Conservation (phyloP, 2,329 filamentous ascomycete species). For the Hysterium pulicare region DNA sequence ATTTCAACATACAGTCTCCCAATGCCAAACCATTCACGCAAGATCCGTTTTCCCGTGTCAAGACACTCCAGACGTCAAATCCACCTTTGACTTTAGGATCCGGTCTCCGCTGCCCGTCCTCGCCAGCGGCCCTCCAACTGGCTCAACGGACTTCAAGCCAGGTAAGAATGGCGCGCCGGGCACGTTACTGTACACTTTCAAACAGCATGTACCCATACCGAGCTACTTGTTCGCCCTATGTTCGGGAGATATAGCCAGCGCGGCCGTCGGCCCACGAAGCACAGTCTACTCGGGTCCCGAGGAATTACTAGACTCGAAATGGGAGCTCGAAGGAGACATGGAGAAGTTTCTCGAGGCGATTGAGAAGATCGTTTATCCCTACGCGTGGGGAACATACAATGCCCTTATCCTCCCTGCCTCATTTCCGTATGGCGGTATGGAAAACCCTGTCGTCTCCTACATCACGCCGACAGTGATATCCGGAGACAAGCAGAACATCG, state of each 20-base stretch:
- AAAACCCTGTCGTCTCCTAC: slow-evolving; percentile 93
- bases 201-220: slow-evolving; percentile 89
- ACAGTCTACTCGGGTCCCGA: slow-evolving; percentile 85
- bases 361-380: slow-evolving; percentile 74
- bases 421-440: slow-evolving; percentile 63
- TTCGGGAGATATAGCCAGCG: slow-evolving; percentile 75
- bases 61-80: slow-evolving; percentile 96
- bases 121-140: slow-evolving; percentile 72
- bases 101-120: slow-evolving; percentile 85
- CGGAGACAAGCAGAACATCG: slow-evolving; percentile 77
- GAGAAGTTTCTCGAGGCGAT: slow-evolving; percentile 88
- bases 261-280: slow-evolving; percentile 82
- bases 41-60: slow-evolving; percentile 94
- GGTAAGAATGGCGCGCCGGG: slow-evolving; percentile 52
- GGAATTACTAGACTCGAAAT: slow-evolving; percentile 77
- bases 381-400: slow-evolving; percentile 94
- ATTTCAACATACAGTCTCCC: slow-evolving; percentile 58
- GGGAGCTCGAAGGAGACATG: slow-evolving; percentile 87
- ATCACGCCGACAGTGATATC: slow-evolving; percentile 93
- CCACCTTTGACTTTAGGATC: slow-evolving; percentile 87
- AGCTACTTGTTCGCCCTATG: slow-evolving; percentile 94
- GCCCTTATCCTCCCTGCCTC: slow-evolving; percentile 84
- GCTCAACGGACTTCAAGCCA: slow-evolving; percentile 50
- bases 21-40: slow-evolving; percentile 95
- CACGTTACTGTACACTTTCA: slow-evolving; percentile 72